A percentile compares a stretch with the other conserved stretches of the same genome.
These are phyloP conservation scores for Styphnolobium japonicum DNA, from an alignment of 306 rosid genomes.

Conservation along the genomic window DNA sequence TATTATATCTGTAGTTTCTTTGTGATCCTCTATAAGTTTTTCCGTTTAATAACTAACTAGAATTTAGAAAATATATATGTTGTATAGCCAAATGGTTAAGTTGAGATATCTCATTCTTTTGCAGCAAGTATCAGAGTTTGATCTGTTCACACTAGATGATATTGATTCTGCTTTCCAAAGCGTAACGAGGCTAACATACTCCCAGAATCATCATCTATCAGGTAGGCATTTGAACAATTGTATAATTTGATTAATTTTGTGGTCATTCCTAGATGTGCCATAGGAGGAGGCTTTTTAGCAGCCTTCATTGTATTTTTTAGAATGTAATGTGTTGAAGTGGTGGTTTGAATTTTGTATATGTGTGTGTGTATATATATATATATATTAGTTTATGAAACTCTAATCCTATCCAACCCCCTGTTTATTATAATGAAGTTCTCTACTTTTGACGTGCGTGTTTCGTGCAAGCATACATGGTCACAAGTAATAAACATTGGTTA, in stretches of 20 bases:
- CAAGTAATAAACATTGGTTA: too few species aligned
- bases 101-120: conserved; percentile 28
- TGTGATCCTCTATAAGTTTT: neutral
- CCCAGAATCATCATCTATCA: conserved; percentile 91
- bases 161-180: conserved; percentile 89
- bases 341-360: neutral
- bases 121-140: conserved; percentile 96
- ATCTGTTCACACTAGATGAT: conserved; percentile 84
- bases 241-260: neutral
- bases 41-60: neutral
- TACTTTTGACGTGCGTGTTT: too few species aligned
- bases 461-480: too few species aligned
- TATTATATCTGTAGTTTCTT: neutral
- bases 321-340: conserved; percentile 3
- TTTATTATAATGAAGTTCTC: neutral
- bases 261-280: neutral
- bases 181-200: conserved; percentile 80
- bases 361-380: too few species aligned
- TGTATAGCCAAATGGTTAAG: conserved; percentile 4
- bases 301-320: neutral
- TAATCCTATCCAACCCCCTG: neutral
- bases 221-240: conserved; percentile 39
- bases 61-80: conserved; percentile 1
- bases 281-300: neutral
- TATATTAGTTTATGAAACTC: neutral